Evolutionary conservation across 306 rosid genomes (phyloP), one percentile per base, ranked within the genome.

Genomic region (Psophocarpus tetragonolobus): DNA sequence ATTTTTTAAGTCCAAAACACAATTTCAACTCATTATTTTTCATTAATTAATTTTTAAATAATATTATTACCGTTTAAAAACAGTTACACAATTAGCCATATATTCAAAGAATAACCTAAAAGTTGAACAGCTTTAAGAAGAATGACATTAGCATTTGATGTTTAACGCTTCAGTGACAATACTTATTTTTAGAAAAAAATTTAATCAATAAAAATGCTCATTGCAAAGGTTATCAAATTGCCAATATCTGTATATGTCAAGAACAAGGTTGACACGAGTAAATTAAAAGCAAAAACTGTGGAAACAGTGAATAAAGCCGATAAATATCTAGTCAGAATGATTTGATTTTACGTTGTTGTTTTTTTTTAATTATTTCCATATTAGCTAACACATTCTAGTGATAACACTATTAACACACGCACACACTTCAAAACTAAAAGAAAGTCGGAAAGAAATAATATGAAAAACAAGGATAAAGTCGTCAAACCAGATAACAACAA

Each of bases 401-500:
- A 15, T 0, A 4, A 13, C n/a, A 12, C n/a, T 30, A 30, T 30
- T 4, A 30, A 39, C 2, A 41, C 17, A 42, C 48, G 14, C 17
- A n/a, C 2, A 14, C 2, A 6, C 30, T n/a, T n/a, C n/a, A 2
- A 51, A 69, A 18, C 9, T 35, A 29, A 18, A 47, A 12, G 18
- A 41, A 62, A 53, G 65, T 29, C 29, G 0, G 64, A 33, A 44
- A 78, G 20, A 56, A 47, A 60, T 47, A 56, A 21, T 30, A 35
- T 76, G 12, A 13, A 15, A 76, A 60, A 30, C 30, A 41, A 50
- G 66, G 58, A 72, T 60, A 57, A 33, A 64, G 36, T 68, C 64
- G 69, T 67, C 47, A 67, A 54, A 67, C 68, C 30, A 69, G 83
- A 63, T 78, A 75, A 50, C 85, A 51, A 50, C 13, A 47, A 58